Conservation (phyloP, 139 green algal genomes). For the Spirogloea muscicola region DNA sequence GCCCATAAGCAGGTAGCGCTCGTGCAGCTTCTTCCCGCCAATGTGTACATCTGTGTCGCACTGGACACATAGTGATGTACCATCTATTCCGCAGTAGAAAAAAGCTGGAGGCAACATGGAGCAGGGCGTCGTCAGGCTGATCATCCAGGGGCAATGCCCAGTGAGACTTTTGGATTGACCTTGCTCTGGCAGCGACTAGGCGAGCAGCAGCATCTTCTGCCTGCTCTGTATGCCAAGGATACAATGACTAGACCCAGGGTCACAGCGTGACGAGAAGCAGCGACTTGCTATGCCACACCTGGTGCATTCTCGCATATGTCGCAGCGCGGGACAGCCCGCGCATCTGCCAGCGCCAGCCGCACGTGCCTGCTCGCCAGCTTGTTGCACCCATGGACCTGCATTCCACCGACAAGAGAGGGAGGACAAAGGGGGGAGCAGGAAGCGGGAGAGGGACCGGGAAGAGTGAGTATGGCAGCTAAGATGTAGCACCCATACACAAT, state of each 20-base stretch:
- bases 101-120: conserved; percentile 24
- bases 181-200: too few relatives aligned
- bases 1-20: conserved; percentile 43
- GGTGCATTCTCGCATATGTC: conserved; percentile 44
- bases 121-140: not conserved
- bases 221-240: too few relatives aligned
- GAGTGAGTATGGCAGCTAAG: too few relatives aligned
- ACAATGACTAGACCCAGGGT: too few relatives aligned
- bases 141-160: not conserved
- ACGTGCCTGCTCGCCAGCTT: conserved; percentile 44
- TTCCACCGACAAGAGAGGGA: too few relatives aligned
- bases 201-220: too few relatives aligned
- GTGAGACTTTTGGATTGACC: too few relatives aligned
- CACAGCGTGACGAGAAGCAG: too few relatives aligned
- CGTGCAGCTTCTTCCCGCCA: conserved; percentile 41
- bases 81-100: conserved; percentile 45
- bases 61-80: conserved; percentile 45
- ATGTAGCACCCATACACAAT: too few relatives aligned
- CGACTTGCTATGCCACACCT: conserved; percentile 28
- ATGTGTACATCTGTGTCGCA: conserved; percentile 49
- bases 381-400: conserved; percentile 43
- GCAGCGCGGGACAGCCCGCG: conserved; percentile 28
- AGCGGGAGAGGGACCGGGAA: too few relatives aligned
- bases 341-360: conserved; percentile 36
- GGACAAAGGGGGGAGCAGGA: too few relatives aligned